A percentile compares a stretch with the other conserved stretches of the same genome.
These are phyloP conservation scores for Candida buenavistaensis DNA, from an alignment of 1,139 yeast species.

Conservation along the genomic window DNA sequence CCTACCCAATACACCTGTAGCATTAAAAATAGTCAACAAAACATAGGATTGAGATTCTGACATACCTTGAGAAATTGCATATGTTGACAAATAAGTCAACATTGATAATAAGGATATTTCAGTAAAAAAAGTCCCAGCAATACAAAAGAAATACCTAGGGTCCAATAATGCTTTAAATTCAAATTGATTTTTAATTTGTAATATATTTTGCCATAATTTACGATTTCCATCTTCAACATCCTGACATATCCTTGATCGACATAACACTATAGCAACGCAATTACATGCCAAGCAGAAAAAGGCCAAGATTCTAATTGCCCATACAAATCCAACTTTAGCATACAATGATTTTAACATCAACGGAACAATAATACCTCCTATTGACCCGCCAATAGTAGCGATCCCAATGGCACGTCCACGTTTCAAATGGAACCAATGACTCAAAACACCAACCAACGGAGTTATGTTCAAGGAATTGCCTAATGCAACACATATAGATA, in stretches of 20 bases:
- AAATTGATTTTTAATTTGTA: conserved; percentile 19
- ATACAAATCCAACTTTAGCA: conserved; percentile 30
- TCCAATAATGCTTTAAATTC: conserved; percentile 26
- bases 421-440: conserved; percentile 38
- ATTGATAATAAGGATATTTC: conserved; percentile 58
- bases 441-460: conserved; percentile 37
- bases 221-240: not conserved
- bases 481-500: conserved; percentile 33
- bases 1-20: conserved; percentile 60
- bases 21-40: conserved; percentile 57
- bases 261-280: conserved; percentile 12
- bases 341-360: conserved; percentile 32
- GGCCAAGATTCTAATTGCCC: conserved; percentile 38
- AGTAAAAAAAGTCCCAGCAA: conserved; percentile 41
- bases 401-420: conserved; percentile 38
- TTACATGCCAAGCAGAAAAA: conserved; percentile 33
- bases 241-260: conserved; percentile 11
- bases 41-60: conserved; percentile 52
- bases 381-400: conserved; percentile 41
- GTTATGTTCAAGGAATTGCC: conserved; percentile 38
- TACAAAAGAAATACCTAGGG: conserved; percentile 27
- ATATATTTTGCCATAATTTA: conserved; percentile 27
- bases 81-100: conserved; percentile 56
- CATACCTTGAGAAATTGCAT: conserved; percentile 54
- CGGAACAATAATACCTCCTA: conserved; percentile 40